These are phyloP conservation scores for Brassica cretica DNA, from an alignment of 345 rosid genomes.

Conservation along the genomic window DNA sequence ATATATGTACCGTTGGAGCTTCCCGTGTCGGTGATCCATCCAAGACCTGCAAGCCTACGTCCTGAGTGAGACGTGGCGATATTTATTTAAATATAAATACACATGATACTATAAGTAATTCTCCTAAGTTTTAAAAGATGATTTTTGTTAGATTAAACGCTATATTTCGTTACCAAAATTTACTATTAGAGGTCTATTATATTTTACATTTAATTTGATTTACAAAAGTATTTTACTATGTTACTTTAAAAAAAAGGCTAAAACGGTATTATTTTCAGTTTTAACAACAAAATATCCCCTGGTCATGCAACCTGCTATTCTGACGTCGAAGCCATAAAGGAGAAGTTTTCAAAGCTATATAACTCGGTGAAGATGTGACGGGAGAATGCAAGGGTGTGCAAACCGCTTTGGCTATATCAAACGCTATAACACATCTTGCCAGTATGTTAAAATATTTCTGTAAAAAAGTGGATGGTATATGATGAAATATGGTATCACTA, in stretches of 20 bases:
- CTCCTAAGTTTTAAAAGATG: background rate
- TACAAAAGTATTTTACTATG: too few species aligned
- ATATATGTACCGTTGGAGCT: too few species aligned
- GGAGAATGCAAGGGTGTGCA: conserved; percentile 74
- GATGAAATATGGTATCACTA: conserved; percentile 36
- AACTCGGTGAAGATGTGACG: conserved; percentile 75
- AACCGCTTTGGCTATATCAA: conserved; percentile 78
- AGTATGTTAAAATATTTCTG: conserved; percentile 43
- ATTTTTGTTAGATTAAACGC: background rate
- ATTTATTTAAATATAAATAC: too few species aligned
- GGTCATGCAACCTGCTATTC: conserved; percentile 40
- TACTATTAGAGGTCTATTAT: background rate
- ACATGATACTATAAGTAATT: background rate
- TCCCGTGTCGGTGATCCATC: too few species aligned
- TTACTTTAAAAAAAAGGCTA: too few species aligned
- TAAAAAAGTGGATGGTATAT: background rate
- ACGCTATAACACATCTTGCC: conserved; percentile 78
- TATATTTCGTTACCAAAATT: background rate
- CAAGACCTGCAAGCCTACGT: too few species aligned
- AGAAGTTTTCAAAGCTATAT: conserved; percentile 71
- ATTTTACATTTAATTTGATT: background rate
- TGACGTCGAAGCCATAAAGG: conserved; percentile 79
- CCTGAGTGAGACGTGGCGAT: background rate
- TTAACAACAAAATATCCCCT: conserved; percentile 10
- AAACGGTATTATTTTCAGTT: conserved; percentile 39